Conservation (phyloP, 441 rosid genomes). For the Adansonia rubrostipa region DNA sequence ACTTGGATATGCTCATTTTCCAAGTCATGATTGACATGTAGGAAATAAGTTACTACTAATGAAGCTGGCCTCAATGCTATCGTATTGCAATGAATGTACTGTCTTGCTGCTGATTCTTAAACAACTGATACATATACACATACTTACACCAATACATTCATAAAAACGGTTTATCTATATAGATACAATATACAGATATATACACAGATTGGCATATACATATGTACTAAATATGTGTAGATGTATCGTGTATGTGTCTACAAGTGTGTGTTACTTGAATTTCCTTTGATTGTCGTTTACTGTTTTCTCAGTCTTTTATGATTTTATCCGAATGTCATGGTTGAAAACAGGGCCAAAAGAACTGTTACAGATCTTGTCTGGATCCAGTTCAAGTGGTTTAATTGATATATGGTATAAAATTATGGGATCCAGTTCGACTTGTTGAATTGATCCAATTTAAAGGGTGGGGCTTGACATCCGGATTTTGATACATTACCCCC, state of each 20-base stretch:
- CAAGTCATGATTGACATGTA: neutral
- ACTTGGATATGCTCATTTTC: slow-evolving; percentile 2
- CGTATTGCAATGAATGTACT: neutral
- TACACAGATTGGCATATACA: neutral
- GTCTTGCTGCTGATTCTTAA: neutral
- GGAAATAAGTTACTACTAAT: neutral
- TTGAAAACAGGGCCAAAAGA: neutral
- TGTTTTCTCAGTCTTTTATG: neutral
- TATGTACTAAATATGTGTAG: neutral
- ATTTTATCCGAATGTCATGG: neutral
- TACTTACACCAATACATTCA: too few species aligned
- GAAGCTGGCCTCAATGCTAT: neutral
- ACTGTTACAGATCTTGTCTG: neutral
- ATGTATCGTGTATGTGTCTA: neutral
- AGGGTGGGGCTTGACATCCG: neutral
- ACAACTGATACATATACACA: neutral
- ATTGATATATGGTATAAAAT: too few species aligned
- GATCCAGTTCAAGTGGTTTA: neutral
- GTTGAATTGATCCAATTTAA: too few species aligned
- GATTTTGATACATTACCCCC: neutral
- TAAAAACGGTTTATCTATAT: neutral
- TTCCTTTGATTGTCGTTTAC: neutral
- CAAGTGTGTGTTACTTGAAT: neutral
- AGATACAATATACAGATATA: neutral
- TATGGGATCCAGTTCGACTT: neutral